phyloP scores from a whole-genome alignment of 2,329 filamentous ascomycete species.

The Claviceps pazoutovae region DNA sequence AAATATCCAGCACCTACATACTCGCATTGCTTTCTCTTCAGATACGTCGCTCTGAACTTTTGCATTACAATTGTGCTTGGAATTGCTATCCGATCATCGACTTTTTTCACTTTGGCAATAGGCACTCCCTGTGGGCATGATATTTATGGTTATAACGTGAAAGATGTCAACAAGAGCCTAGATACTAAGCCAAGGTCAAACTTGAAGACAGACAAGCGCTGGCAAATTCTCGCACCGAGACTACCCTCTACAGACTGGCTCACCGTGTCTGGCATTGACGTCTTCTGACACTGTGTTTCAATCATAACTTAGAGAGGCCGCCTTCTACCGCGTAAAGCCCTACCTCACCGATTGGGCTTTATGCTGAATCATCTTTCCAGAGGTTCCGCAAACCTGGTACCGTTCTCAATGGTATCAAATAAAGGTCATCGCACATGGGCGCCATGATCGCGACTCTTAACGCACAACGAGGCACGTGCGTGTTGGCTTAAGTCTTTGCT shows the following conservation, averaged over 20 bases:
- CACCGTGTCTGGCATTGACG: not conserved
- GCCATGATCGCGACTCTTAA: not conserved
- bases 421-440: not conserved
- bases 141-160: not conserved
- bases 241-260: not conserved
- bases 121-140: not conserved
- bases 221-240: not conserved
- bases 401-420: not conserved
- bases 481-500: constrained; percentile 6
- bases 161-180: not conserved
- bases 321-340: not conserved
- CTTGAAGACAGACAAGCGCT: not conserved
- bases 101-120: not conserved
- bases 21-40: too few relatives aligned
- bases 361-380: too few relatives aligned
- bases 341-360: constrained; percentile 2
- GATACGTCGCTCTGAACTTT: too few relatives aligned
- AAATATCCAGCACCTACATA: too few relatives aligned
- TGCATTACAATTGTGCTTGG: too few relatives aligned
- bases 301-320: not conserved
- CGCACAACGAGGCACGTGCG: constrained; percentile 1
- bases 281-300: not conserved
- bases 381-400: not conserved
- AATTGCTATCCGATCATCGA: too few relatives aligned
- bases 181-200: not conserved